These are phyloP conservation scores for Rhizophlyctis rosea DNA, from an alignment of 192 early-diverging fungal species.

Conservation along the genomic window DNA sequence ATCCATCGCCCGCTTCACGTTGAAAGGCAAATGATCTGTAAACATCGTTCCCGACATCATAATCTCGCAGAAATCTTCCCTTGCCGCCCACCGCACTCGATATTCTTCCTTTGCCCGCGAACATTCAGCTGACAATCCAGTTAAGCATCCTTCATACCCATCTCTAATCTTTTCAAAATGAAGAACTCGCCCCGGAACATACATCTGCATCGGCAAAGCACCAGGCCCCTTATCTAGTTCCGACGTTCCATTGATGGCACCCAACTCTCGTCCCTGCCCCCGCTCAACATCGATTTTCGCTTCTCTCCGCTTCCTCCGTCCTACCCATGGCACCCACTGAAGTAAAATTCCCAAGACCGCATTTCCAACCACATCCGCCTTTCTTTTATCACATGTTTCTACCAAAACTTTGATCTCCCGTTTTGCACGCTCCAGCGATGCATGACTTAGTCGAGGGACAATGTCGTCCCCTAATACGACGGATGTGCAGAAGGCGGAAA, in stretches of 20 bases:
- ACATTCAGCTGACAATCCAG: background rate
- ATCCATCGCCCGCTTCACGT: background rate
- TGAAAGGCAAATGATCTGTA: background rate
- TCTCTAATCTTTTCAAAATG: background rate
- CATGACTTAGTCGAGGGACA: background rate
- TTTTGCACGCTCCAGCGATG: background rate
- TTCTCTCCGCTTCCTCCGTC: background rate
- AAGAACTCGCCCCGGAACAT: background rate
- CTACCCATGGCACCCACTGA: too few species aligned
- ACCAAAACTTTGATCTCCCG: background rate
- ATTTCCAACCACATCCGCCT: background rate
- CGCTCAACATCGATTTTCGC: background rate
- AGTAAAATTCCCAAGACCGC: background rate
- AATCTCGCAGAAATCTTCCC: background rate
- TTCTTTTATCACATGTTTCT: background rate
- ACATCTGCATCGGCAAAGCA: background rate
- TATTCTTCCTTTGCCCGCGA: background rate
- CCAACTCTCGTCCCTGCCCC: background rate
- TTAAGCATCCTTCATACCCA: too few species aligned
- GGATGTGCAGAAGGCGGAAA: background rate
- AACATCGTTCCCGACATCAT: background rate
- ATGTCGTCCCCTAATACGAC: background rate
- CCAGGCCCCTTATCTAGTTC: background rate
- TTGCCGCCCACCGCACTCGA: background rate
- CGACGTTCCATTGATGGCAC: background rate